These are phyloP conservation scores for Metschnikowia baotianmanensis DNA, from an alignment of 805 yeast species.

Conservation along the genomic window DNA sequence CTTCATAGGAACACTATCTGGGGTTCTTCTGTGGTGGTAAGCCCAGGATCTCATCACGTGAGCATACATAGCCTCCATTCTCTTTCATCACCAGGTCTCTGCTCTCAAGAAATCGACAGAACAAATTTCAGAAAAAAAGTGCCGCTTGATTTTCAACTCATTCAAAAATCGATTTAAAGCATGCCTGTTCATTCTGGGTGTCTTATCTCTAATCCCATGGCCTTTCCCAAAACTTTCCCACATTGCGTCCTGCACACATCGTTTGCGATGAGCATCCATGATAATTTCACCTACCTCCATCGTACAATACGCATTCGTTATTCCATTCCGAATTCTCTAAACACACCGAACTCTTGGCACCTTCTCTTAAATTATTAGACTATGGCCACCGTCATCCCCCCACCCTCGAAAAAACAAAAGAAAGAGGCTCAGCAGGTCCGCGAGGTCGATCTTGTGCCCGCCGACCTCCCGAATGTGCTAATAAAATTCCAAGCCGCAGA, in stretches of 20 bases:
- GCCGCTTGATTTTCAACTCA: too few species aligned
- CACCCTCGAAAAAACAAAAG: conserved; percentile 86
- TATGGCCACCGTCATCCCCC: conserved; percentile 94
- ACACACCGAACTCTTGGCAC: not conserved
- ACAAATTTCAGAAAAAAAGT: too few species aligned
- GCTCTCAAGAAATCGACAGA: too few species aligned
- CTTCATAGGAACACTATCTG: too few species aligned
- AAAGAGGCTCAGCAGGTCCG: conserved; percentile 79
- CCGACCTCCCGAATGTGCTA: conserved; percentile 80
- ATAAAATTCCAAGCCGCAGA: conserved; percentile 91
- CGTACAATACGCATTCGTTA: too few species aligned
- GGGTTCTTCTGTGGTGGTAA: too few species aligned
- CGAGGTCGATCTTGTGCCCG: conserved; percentile 71
- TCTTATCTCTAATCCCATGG: too few species aligned
- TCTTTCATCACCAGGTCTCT: too few species aligned
- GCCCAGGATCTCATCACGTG: too few species aligned
- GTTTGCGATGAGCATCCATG: conserved; percentile 20
- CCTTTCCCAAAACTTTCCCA: not conserved
- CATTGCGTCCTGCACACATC: conserved; percentile 8
- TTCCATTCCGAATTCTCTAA: too few species aligned
- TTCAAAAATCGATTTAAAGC: too few species aligned
- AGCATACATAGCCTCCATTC: too few species aligned
- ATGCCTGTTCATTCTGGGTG: not conserved
- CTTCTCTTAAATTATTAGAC: not conserved
- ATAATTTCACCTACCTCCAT: conserved; percentile 2